A percentile compares a stretch with the other conserved stretches of the same genome.
These are phyloP conservation scores for Helicocarpus griseus DNA, from an alignment of 2,329 filamentous ascomycete species.

Conservation along the genomic window DNA sequence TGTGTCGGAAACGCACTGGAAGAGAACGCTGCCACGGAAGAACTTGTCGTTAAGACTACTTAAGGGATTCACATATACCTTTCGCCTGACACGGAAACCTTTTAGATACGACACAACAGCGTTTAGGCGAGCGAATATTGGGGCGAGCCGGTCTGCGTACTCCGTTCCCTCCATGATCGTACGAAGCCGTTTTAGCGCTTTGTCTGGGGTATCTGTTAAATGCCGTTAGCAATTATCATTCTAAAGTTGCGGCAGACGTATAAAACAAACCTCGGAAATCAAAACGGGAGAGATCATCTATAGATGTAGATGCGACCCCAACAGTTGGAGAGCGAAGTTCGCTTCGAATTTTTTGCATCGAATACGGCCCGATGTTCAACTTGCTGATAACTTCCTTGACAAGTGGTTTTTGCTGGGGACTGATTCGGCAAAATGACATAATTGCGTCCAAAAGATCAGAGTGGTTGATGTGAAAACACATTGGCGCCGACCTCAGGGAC, in stretches of 20 bases:
- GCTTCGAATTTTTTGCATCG: slow-evolving; percentile 72
- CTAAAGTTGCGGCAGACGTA: slow-evolving; percentile 16
- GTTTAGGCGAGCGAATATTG: slow-evolving; percentile 65
- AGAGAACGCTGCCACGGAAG: slow-evolving; percentile 74
- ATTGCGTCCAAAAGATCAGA: slow-evolving; percentile 75
- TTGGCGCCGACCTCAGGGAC: slow-evolving; percentile 56
- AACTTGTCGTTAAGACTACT: slow-evolving; percentile 87
- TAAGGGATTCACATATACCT: slow-evolving; percentile 75
- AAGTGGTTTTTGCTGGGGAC: slow-evolving; percentile 53
- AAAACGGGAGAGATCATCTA: slow-evolving; percentile 83
- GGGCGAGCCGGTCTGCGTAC: slow-evolving; percentile 41
- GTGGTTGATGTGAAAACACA: slow-evolving; percentile 89
- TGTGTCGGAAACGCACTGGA: slow-evolving; percentile 86
- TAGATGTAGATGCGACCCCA: slow-evolving; percentile 75
- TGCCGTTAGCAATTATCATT: slow-evolving; percentile 40
- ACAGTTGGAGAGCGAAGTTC: slow-evolving; percentile 74
- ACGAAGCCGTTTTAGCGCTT: slow-evolving; percentile 56
- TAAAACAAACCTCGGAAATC: slow-evolving; percentile 64
- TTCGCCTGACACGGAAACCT: slow-evolving; percentile 62
- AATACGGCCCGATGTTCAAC: slow-evolving; percentile 69
- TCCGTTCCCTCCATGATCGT: slow-evolving; percentile 46
- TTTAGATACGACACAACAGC: slow-evolving; percentile 69
- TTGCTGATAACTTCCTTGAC: slow-evolving; percentile 80
- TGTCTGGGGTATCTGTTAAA: slow-evolving; percentile 59
- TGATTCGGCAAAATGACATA: slow-evolving; percentile 83